Evolutionary conservation across 208 protist genomes (phyloP).

Genomic region (Acanthamoeba castellanii): DNA sequence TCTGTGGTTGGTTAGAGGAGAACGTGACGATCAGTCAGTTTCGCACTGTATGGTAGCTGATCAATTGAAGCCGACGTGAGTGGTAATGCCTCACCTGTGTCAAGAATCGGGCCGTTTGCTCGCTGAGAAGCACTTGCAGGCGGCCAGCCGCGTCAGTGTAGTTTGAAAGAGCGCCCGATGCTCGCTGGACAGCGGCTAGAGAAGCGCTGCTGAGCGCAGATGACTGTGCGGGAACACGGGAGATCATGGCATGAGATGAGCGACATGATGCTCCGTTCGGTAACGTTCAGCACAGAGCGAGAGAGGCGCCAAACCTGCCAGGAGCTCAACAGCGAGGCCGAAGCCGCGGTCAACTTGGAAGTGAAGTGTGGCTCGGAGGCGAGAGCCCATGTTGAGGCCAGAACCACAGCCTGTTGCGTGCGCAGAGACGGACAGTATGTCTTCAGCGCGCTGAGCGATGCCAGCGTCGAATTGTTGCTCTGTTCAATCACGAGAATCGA

Average conservation of each 20-base stretch:
- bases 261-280: background rate
- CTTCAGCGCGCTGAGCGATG: background rate
- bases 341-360: background rate
- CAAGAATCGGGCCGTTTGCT: background rate
- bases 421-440: conserved; percentile 18
- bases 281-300: background rate
- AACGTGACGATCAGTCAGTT: background rate
- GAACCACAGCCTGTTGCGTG: background rate
- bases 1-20: background rate
- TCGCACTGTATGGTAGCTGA: background rate
- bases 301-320: background rate
- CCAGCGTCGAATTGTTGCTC: background rate
- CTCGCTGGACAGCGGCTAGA: background rate
- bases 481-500: background rate
- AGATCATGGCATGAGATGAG: background rate
- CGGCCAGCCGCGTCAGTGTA: background rate
- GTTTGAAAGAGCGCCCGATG: background rate
- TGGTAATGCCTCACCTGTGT: background rate
- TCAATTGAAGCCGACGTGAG: background rate
- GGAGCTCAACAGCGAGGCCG: background rate
- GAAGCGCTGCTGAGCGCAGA: background rate
- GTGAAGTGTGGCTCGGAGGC: background rate
- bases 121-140: background rate
- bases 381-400: background rate
- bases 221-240: background rate